Evolutionary conservation across 2,329 filamentous ascomycete genomes (phyloP).

Genomic region (Sporothrix mexicana): DNA sequence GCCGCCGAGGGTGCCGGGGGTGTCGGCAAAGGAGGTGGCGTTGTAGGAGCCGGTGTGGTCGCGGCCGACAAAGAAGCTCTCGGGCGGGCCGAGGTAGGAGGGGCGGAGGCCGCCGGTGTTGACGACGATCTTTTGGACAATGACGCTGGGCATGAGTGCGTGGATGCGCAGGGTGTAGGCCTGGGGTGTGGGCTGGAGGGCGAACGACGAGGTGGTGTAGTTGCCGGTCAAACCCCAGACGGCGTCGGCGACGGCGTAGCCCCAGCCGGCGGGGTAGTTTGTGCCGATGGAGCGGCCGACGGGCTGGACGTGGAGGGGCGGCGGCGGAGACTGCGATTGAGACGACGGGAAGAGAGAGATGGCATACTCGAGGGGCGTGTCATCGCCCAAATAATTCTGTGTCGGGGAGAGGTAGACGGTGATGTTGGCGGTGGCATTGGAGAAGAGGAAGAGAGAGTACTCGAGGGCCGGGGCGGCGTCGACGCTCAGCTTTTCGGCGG

Average conservation of each 20-base stretch:
- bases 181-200: slow-evolving; percentile 46
- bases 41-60: slow-evolving; percentile 48
- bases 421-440: slow-evolving; percentile 52
- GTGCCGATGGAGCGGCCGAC: slow-evolving; percentile 51
- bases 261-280: slow-evolving; percentile 52
- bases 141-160: slow-evolving; percentile 58
- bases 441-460: slow-evolving; percentile 68
- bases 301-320: slow-evolving; percentile 49
- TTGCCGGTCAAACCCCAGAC: slow-evolving; percentile 54
- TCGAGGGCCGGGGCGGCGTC: slow-evolving; percentile 60
- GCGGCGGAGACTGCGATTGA: slow-evolving; percentile 41
- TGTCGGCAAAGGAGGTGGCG: slow-evolving; percentile 48
- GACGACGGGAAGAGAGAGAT: slow-evolving; percentile 53
- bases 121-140: slow-evolving; percentile 63
- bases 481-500: slow-evolving; percentile 56
- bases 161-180: slow-evolving; percentile 58
- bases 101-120: slow-evolving; percentile 60
- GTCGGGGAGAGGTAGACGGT: slow-evolving; percentile 59
- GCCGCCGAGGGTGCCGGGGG: slow-evolving; percentile 36
- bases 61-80: slow-evolving; percentile 56
- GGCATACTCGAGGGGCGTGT: slow-evolving; percentile 57
- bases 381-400: slow-evolving; percentile 59
- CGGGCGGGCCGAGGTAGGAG: slow-evolving; percentile 63
- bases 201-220: slow-evolving; percentile 54
- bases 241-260: slow-evolving; percentile 51